Conservation (phyloP, 805 yeast species). For the Candida palmyrensis region DNA sequence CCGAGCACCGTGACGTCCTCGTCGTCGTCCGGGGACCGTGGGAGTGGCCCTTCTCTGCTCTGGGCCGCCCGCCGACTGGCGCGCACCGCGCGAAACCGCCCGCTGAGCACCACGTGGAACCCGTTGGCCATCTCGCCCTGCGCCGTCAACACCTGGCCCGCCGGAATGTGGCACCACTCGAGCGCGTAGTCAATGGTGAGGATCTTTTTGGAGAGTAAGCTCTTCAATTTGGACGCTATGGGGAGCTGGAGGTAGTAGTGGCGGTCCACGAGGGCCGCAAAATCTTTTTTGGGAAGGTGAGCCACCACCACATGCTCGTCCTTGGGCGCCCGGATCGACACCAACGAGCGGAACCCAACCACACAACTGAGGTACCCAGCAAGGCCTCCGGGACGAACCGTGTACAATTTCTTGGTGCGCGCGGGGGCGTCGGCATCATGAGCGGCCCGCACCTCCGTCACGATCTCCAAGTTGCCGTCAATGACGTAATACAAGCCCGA, state of each 20-base stretch:
- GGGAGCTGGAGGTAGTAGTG: slow-evolving; percentile 72
- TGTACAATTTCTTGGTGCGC: slow-evolving; percentile 35
- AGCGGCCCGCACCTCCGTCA: slow-evolving; percentile 18
- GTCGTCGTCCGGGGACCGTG: slow-evolving; percentile 15
- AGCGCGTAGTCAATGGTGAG: slow-evolving; percentile 82
- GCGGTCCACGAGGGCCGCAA: slow-evolving; percentile 66
- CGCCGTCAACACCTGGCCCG: slow-evolving; percentile 73
- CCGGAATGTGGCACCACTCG: slow-evolving; percentile 91
- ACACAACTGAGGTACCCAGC: slow-evolving; percentile 85
- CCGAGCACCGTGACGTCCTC: slow-evolving; percentile 37
- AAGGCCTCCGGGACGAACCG: slow-evolving; percentile 70
- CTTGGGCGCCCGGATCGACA: slow-evolving; percentile 56
- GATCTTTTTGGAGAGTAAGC: slow-evolving; percentile 61
- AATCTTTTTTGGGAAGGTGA: slow-evolving; percentile 54
- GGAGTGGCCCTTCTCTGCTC: too few species aligned
- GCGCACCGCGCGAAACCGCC: slow-evolving; percentile 68
- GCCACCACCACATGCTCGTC: slow-evolving; percentile 51
- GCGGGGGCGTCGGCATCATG: neutral
- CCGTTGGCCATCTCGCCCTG: slow-evolving; percentile 90
- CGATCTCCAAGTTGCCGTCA: slow-evolving; percentile 70
- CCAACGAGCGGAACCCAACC: slow-evolving; percentile 75
- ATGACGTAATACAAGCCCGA: slow-evolving; percentile 79
- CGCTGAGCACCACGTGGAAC: slow-evolving; percentile 82
- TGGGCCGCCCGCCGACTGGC: slow-evolving; percentile 20
- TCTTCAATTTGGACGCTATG: slow-evolving; percentile 67